These are phyloP conservation scores for Mycena chlorophos DNA, from an alignment of 768 basidiomycete species.

Conservation along the genomic window DNA sequence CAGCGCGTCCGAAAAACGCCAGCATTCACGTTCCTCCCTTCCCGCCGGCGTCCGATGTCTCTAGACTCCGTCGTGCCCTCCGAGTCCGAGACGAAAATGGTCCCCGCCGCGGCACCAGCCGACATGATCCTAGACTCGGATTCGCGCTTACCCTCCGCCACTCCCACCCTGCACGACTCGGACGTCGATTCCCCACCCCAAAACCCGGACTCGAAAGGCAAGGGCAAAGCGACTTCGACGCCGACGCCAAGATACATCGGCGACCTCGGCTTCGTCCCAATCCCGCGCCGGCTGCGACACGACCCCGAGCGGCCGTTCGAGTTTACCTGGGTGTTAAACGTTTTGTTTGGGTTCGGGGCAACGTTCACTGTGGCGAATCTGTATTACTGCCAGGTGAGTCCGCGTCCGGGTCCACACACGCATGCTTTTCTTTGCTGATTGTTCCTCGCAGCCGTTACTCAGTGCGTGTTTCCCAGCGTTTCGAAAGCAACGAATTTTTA, in stretches of 20 bases:
- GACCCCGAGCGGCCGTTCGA: constrained; percentile 49
- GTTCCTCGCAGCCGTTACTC: constrained; percentile 51
- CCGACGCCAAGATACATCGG: neutral
- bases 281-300: constrained; percentile 57
- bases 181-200: too few relatives aligned
- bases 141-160: too few relatives aligned
- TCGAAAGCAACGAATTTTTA: neutral
- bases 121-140: too few relatives aligned
- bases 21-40: too few relatives aligned
- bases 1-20: too few relatives aligned
- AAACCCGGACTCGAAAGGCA: too few relatives aligned
- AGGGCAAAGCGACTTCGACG: neutral
- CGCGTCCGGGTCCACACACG: neutral
- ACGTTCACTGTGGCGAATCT: constrained; percentile 72
- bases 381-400: constrained; percentile 66
- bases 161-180: too few relatives aligned
- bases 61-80: too few relatives aligned
- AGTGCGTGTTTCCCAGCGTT: constrained; percentile 37
- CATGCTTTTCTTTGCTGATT: neutral
- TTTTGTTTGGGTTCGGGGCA: constrained; percentile 62
- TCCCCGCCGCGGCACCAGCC: too few relatives aligned
- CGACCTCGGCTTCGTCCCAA: constrained; percentile 66
- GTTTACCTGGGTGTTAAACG: constrained; percentile 54
- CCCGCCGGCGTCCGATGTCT: too few relatives aligned
- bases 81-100: too few relatives aligned